Evolutionary conservation across 371 early-diverging fungal genomes (phyloP).

Genomic region (Syncephalastrum monosporum): DNA sequence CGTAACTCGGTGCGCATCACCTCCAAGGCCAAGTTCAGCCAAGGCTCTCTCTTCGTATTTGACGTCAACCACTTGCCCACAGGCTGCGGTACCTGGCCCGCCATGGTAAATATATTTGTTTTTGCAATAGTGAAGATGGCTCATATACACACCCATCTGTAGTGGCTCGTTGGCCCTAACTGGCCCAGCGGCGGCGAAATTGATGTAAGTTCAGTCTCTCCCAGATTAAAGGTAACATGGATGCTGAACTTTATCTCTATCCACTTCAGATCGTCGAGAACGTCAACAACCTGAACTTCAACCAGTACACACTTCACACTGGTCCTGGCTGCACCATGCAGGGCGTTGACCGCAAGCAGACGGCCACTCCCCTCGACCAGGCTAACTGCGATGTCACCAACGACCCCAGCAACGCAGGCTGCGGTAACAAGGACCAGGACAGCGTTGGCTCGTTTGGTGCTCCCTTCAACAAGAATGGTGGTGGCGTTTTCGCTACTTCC

Average conservation of each 20-base stretch:
- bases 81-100: slow-evolving; percentile 43
- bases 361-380: slow-evolving; percentile 2
- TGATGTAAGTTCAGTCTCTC: slow-evolving; percentile 16
- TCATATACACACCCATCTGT: too few species aligned
- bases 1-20: slow-evolving; percentile 31
- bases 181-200: slow-evolving; percentile 43
- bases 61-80: slow-evolving; percentile 38
- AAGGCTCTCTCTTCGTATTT: slow-evolving; percentile 32
- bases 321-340: slow-evolving; percentile 14
- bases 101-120: slow-evolving; percentile 1
- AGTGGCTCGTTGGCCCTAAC: slow-evolving; percentile 35
- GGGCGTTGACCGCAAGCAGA: not conserved
- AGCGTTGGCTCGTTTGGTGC: slow-evolving; percentile 23
- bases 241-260: not conserved
- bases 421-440: slow-evolving; percentile 8
- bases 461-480: slow-evolving; percentile 27
- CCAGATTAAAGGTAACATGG: not conserved
- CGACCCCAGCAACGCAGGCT: slow-evolving; percentile 20
- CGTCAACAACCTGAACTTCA: slow-evolving; percentile 23
- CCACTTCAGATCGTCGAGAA: slow-evolving; percentile 30
- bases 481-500: slow-evolving; percentile 37
- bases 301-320: slow-evolving; percentile 27
- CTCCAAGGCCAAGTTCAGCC: slow-evolving; percentile 21
- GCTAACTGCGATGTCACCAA: slow-evolving; percentile 13
- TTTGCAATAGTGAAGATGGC: too few species aligned